A percentile compares a stretch with the other conserved stretches of the same genome.
phyloP scores from a whole-genome alignment of 2,329 filamentous ascomycete genomes.

The Ascochyta viciae-villosae region DNA sequence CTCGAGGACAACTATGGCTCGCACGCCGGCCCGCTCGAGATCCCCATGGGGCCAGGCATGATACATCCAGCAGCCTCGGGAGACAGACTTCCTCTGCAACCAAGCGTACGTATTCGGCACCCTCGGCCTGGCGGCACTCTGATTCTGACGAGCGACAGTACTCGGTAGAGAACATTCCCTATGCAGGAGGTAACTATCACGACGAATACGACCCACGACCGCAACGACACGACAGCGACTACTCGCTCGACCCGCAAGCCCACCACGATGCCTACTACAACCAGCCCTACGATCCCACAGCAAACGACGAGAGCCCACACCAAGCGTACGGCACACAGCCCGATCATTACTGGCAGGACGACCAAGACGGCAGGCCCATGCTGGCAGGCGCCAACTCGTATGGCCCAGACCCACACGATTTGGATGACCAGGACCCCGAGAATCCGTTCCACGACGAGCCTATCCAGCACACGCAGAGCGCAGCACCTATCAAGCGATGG shows the following conservation, averaged over 20 bases:
- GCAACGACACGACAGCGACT: conserved; percentile 65
- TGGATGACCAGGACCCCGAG: conserved; percentile 51
- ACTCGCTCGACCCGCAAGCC: conserved; percentile 79
- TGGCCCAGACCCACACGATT: conserved; percentile 64
- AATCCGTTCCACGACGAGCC: conserved; percentile 51
- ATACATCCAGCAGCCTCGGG: conserved; percentile 62
- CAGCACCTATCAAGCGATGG: conserved; percentile 79
- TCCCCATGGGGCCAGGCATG: conserved; percentile 68
- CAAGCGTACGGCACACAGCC: conserved; percentile 56
- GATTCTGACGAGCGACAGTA: conserved; percentile 57
- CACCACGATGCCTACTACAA: conserved; percentile 90
- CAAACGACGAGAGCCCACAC: conserved; percentile 65
- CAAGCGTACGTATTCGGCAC: conserved; percentile 69
- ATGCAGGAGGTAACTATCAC: conserved; percentile 68
- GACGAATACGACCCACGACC: conserved; percentile 57
- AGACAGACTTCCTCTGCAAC: conserved; percentile 82
- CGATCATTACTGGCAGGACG: conserved; percentile 69
- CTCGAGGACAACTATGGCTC: conserved; percentile 77
- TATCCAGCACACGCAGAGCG: conserved; percentile 59
- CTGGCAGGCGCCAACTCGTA: conserved; percentile 68
- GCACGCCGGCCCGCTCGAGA: conserved; percentile 66
- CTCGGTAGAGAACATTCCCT: conserved; percentile 74
- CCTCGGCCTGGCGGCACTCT: not conserved
- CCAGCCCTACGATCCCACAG: conserved; percentile 77
- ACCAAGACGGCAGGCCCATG: conserved; percentile 78